Conservation (phyloP, 768 basidiomycete genomes). For the Suillus plorans region DNA sequence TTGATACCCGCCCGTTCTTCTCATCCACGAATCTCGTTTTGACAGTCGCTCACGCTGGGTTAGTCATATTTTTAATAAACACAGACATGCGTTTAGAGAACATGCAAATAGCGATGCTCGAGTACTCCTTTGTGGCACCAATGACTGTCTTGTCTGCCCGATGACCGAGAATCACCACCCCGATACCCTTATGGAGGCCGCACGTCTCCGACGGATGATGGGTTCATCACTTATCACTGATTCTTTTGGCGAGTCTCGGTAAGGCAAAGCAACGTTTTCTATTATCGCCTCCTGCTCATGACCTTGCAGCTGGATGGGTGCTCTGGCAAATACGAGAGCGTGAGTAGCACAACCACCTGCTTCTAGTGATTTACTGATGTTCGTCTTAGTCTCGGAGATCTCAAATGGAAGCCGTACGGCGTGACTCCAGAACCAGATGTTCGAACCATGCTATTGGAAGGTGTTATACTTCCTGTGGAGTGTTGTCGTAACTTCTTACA, state of each 20-base stretch:
- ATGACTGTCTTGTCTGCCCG: slow-evolving; percentile 70
- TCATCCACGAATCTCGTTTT: slow-evolving; percentile 70
- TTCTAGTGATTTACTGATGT: slow-evolving; percentile 9
- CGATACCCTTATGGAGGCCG: slow-evolving; percentile 85
- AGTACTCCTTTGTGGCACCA: slow-evolving; percentile 75
- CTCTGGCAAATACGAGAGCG: slow-evolving; percentile 89
- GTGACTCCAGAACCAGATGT: slow-evolving; percentile 95
- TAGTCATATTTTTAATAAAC: slow-evolving; percentile 16
- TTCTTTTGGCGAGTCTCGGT: slow-evolving; percentile 92
- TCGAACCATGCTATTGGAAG: slow-evolving; percentile 68
- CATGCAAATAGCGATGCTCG: slow-evolving; percentile 71
- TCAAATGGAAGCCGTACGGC: slow-evolving; percentile 85
- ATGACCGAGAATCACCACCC: slow-evolving; percentile 97
- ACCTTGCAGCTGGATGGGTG: slow-evolving; percentile 86
- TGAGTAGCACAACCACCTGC: slow-evolving; percentile 33
- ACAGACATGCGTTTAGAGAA: neutral
- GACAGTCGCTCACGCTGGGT: slow-evolving; percentile 95
- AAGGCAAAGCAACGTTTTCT: slow-evolving; percentile 18
- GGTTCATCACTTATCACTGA: slow-evolving; percentile 88
- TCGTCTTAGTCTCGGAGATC: slow-evolving; percentile 72
- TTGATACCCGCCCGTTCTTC: slow-evolving; percentile 87
- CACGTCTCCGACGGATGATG: slow-evolving; percentile 85
- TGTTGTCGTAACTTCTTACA: slow-evolving; percentile 1
- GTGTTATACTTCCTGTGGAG: slow-evolving; percentile 36
- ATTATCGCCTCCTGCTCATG: slow-evolving; percentile 4